Conservation (phyloP, 495 filamentous ascomycete genomes). For the Hyaloscypha variabilis region DNA sequence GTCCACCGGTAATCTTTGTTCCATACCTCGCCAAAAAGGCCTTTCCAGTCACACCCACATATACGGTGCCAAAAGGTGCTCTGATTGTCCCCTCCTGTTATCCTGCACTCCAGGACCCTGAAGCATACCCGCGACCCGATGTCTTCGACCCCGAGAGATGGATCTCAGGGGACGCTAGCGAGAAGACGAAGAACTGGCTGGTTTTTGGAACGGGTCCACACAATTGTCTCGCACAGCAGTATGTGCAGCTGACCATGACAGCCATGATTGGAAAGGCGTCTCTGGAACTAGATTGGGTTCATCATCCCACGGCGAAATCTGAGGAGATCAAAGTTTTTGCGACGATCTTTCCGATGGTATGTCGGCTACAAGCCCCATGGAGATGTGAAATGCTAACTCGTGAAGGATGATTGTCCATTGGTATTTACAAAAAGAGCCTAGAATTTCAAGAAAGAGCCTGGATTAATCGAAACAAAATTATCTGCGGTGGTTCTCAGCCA, state of each 20-base stretch:
- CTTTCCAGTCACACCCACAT: conserved; percentile 86
- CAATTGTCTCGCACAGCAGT: conserved; percentile 94
- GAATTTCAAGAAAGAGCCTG: no score
- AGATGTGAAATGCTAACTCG: background rate
- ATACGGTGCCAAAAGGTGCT: conserved; percentile 90
- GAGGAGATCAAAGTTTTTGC: conserved; percentile 99
- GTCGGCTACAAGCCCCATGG: conserved; percentile 30
- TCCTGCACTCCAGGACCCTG: conserved; percentile 91
- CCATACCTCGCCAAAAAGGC: conserved; percentile 93
- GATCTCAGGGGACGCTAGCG: conserved; percentile 85
- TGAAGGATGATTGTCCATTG: background rate
- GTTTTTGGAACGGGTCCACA: conserved; percentile 96
- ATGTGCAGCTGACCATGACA: conserved; percentile 84
- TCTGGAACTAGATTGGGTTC: conserved; percentile 87
- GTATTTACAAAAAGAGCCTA: background rate
- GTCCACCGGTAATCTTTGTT: conserved; percentile 96
- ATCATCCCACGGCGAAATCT: conserved; percentile 74
- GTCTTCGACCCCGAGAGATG: conserved; percentile 90
- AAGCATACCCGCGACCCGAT: conserved; percentile 89
- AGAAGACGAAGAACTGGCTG: conserved; percentile 89
- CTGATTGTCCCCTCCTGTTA: conserved; percentile 95
- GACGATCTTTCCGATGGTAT: conserved; percentile 94
- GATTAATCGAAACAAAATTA: no score
- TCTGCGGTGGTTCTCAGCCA: no score
- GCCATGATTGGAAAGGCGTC: conserved; percentile 93